Conservation (phyloP, 768 basidiomycete genomes). For the Mycena alexandri region DNA sequence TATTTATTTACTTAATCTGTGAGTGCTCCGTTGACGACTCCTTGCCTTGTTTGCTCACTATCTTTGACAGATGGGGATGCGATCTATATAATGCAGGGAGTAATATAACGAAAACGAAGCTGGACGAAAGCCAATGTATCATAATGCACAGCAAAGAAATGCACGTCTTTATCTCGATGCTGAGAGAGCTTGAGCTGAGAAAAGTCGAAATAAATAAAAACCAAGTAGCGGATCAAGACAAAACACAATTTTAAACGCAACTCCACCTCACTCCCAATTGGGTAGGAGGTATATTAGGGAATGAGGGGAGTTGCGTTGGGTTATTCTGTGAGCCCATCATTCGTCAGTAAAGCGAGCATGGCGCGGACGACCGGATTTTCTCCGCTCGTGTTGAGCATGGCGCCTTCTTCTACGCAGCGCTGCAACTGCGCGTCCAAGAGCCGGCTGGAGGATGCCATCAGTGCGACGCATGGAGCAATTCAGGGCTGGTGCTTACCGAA, state of each 20-base stretch:
- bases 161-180: conserved; percentile 16
- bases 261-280: neutral
- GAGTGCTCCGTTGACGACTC: conserved; percentile 8
- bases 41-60: conserved; percentile 4
- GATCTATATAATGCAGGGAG: conserved; percentile 23
- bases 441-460: conserved; percentile 50
- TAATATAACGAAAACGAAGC: conserved; percentile 16
- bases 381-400: conserved; percentile 54
- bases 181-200: neutral
- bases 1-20: conserved; percentile 37
- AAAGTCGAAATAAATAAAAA: neutral
- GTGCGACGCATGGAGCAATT: neutral
- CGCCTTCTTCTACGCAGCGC: conserved; percentile 67
- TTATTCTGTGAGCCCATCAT: conserved; percentile 40
- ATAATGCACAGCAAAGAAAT: conserved; percentile 21
- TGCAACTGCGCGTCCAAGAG: conserved; percentile 73
- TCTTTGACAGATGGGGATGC: conserved; percentile 19
- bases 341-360: conserved; percentile 41
- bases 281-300: neutral
- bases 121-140: conserved; percentile 22
- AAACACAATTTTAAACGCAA: conserved; percentile 13
- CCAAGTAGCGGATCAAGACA: neutral
- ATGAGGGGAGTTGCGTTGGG: too few relatives aligned
- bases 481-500: conserved; percentile 64
- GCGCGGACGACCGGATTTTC: conserved; percentile 59